Evolutionary conservation across 495 filamentous ascomycete genomes (phyloP), one percentile per base, ranked within the genome.

Genomic region (Penicillium verhagenii): DNA sequence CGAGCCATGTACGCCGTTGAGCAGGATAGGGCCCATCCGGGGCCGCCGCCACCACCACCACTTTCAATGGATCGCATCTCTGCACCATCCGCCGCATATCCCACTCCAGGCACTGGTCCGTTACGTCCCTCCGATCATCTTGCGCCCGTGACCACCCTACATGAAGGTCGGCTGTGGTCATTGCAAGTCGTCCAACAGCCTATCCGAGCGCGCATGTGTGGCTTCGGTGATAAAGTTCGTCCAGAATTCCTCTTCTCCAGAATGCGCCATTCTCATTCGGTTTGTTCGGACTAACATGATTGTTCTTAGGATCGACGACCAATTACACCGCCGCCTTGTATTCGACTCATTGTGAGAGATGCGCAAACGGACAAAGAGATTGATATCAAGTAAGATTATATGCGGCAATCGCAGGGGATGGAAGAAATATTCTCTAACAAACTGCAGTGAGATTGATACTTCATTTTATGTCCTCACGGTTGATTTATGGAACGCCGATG

Each of bases 121-220:
- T 39, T 77, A 37, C 64, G 65, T 10, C 50, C 70, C 5, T 59
- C 71, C 50, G 67, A 70, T 40, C 71, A 76, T 42, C 61, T 76
- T 10, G 67, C 68, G 9, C 69, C 75, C 13, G 55, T 77, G 9
- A 62, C 70, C 11, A 75, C 72, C 21, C 56, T 68, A 4, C 69
- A 73, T 37, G 79, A 79, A 28, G 77, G 76, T 49, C 77, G 77
- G 11, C 73, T 75, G 25, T 84, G 73, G 79, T 89, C 87, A 45
- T 79, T 98, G 50, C 78, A 86, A 57, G 89, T 97, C 50, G 87
- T 90, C 50, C 94, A 98, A 72, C 94, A 98, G 66, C 94, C 94
- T 46, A 79, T 91, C 57, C 87, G 94, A 50, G 94, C 94, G 58
- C 89, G 94, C 46, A 98, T 98, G 94, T 98, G 94, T 77, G 94